Evolutionary conservation across 2,329 filamentous ascomycete genomes (phyloP), one percentile per base, ranked within the genome.

Genomic region (Monosporascus sp.): DNA sequence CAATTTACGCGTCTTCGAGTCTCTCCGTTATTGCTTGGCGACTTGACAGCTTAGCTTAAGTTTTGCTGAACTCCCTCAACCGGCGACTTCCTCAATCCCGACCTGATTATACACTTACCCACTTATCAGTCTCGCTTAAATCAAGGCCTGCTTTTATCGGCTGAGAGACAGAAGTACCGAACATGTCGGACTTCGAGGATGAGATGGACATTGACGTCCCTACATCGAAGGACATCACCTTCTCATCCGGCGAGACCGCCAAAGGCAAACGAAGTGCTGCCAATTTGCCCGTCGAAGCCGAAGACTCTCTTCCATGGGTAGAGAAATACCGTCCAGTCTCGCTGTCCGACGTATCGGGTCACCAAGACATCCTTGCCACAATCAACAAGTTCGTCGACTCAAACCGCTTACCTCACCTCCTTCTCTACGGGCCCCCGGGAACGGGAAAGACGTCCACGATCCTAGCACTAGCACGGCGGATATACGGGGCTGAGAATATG

Each of bases 391-490:
- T 99, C 65, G 84, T 99, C 67, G 92, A 97, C 68, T 83, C 89
- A 53, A 97, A 99, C 74, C 85, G 92, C 62, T 80, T 99, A 50
- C 94, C 94, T 7, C 94, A 99, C 76, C 87, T 99, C 41, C 87
- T 99, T 17, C 88, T 99, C 56, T 99, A 99, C 68, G 94, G 94
- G 0, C 94, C 94, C 5, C 94, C 94, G 0, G 94, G 94, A 55
- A 99, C 94, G 0, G 94, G 94, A 64, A 99, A 99, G 76, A 99
- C 94, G 0, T 97, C 93, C 6, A 99, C 94, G 2, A 89, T 97
- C 57, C 83, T 99, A 41, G 94, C 94, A 0, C 86, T 99, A 43
- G 92, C 94, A 36, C 84, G 94, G 50, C 85, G 89, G 55, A 97
- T 99, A 72, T 99, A 99, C 67, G 94, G 94, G 50, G 74, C 78